phyloP scores from a whole-genome alignment of 1,139 yeast genomes.

The Magnusiomyces clavatus region DNA sequence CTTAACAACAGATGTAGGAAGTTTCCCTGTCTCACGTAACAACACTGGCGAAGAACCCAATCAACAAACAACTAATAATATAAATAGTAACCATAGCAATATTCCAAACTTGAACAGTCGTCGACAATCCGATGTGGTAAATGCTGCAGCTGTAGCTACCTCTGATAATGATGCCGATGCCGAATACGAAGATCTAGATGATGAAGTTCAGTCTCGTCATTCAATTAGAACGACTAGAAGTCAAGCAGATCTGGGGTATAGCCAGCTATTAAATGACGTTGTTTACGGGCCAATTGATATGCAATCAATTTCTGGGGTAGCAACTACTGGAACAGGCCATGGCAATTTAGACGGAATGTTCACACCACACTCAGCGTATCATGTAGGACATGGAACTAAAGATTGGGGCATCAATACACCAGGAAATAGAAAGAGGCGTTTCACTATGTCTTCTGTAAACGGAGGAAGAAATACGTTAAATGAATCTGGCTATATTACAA shows the following conservation, averaged over 20 bases:
- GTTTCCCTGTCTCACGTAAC: too few relatives aligned
- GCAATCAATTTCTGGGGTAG: background rate
- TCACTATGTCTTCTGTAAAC: background rate
- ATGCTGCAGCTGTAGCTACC: background rate
- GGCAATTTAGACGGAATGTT: slow-evolving; percentile 2
- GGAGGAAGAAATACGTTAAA: too few relatives aligned
- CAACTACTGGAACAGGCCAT: background rate
- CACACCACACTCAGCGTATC: background rate
- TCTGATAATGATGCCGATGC: background rate
- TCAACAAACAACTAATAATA: too few relatives aligned
- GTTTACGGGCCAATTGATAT: slow-evolving; percentile 1
- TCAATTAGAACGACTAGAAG: slow-evolving; percentile 1
- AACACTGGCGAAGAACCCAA: too few relatives aligned
- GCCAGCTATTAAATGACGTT: slow-evolving; percentile 1
- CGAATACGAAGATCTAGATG: slow-evolving; percentile 1
- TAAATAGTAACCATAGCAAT: too few relatives aligned
- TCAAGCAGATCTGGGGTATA: background rate
- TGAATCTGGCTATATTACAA: too few relatives aligned
- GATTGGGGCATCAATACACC: background rate
- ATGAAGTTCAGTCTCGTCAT: slow-evolving; percentile 4
- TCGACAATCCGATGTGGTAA: too few relatives aligned
- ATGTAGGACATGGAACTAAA: background rate
- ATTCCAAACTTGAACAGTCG: too few relatives aligned
- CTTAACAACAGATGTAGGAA: too few relatives aligned
- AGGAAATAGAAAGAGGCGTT: background rate